phyloP scores from a whole-genome alignment of 306 rosid genomes.

The Fragaria nilgerrensis region DNA sequence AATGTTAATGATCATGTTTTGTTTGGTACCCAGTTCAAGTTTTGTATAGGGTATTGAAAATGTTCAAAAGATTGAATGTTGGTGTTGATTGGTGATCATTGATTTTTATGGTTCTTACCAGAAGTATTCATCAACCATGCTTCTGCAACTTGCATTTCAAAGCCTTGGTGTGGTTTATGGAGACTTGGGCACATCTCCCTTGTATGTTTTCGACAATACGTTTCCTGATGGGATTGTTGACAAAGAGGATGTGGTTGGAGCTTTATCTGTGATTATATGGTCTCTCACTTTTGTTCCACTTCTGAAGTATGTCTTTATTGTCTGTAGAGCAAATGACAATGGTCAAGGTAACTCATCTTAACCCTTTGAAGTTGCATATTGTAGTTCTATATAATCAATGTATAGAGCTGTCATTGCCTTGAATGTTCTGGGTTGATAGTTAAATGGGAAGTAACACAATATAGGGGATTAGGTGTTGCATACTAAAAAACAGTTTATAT shows the following conservation, averaged over 20 bases:
- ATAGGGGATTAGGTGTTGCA: background rate
- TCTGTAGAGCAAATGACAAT: conserved; percentile 90
- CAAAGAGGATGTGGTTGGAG: conserved; percentile 80
- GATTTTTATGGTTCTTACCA: conserved; percentile 28
- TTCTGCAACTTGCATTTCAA: conserved; percentile 85
- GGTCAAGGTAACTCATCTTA: conserved; percentile 75
- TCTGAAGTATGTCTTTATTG: conserved; percentile 85
- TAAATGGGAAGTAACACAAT: background rate
- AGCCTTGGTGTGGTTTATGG: conserved; percentile 98
- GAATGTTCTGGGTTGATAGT: background rate
- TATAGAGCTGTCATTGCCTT: background rate
- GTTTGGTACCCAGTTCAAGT: background rate
- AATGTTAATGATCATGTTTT: background rate
- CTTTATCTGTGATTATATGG: conserved; percentile 85
- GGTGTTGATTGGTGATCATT: conserved; percentile 23
- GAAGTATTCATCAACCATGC: conserved; percentile 67
- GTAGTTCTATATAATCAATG: background rate
- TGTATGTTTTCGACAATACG: conserved; percentile 88
- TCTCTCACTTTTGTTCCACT: conserved; percentile 91
- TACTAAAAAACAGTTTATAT: background rate
- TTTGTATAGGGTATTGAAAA: background rate
- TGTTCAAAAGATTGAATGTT: background rate
- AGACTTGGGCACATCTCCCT: conserved; percentile 96
- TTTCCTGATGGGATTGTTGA: conserved; percentile 68
- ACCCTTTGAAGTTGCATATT: conserved; percentile 7